Evolutionary conservation across 2,329 filamentous ascomycete species (phyloP).

Genomic region (Fusarium foetens): DNA sequence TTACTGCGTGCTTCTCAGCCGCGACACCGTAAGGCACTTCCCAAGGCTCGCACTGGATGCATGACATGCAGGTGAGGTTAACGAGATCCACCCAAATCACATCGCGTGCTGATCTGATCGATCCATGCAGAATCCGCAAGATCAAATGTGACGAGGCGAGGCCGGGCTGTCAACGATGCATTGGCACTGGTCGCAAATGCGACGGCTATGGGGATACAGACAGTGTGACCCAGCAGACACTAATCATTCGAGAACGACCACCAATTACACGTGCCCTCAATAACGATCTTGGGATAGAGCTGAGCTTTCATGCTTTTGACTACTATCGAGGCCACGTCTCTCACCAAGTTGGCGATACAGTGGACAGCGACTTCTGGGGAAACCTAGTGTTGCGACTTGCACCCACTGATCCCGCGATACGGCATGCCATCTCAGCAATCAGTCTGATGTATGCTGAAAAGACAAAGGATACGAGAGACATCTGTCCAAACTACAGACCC

Average conservation of each 20-base stretch:
- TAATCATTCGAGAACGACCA: background rate
- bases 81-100: too few species aligned
- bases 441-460: background rate
- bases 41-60: background rate
- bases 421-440: conserved; percentile 8
- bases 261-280: background rate
- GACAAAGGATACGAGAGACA: background rate
- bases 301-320: background rate
- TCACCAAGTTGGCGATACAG: background rate
- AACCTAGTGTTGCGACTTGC: conserved; percentile 4
- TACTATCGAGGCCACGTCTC: background rate
- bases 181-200: conserved; percentile 3
- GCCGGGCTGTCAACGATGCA: conserved; percentile 11
- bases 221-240: background rate
- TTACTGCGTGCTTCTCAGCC: background rate
- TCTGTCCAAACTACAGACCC: background rate
- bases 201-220: background rate
- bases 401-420: conserved; percentile 5
- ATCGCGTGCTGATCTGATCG: background rate
- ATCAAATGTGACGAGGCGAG: conserved; percentile 15
- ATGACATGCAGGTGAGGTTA: conserved; percentile 13
- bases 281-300: background rate
- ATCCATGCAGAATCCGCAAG: background rate
- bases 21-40: background rate
- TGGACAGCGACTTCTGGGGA: conserved; percentile 7